Conservation (phyloP, 2,329 filamentous ascomycete genomes). For the Colletotrichum viniferum region DNA sequence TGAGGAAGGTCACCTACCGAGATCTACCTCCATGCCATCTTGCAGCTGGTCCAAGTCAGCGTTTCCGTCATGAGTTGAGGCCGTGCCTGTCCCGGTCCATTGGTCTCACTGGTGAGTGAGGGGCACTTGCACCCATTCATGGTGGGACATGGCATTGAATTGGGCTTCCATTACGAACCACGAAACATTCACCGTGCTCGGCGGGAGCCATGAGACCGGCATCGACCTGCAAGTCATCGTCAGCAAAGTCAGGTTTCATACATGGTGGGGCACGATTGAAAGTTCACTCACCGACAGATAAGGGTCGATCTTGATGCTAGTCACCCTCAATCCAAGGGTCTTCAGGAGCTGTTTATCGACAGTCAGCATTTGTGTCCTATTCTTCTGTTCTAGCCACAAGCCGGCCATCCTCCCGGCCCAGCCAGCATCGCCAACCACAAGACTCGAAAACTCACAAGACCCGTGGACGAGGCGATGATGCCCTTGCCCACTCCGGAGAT, state of each 20-base stretch:
- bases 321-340: slow-evolving; percentile 77
- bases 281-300: slow-evolving; percentile 43
- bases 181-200: slow-evolving; percentile 30
- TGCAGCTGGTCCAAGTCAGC: slow-evolving; percentile 15
- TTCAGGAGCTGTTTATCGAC: slow-evolving; percentile 69
- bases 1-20: slow-evolving; percentile 16
- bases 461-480: slow-evolving; percentile 68
- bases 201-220: slow-evolving; percentile 30
- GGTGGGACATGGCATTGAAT: neutral
- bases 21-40: slow-evolving; percentile 23
- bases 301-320: slow-evolving; percentile 54
- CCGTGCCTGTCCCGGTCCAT: neutral
- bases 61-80: neutral
- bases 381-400: neutral
- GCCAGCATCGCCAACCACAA: neutral
- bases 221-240: slow-evolving; percentile 14
- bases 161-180: slow-evolving; percentile 12
- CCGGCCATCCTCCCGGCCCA: neutral
- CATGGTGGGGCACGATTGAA: neutral
- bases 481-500: slow-evolving; percentile 67
- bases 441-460: slow-evolving; percentile 45
- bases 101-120: neutral
- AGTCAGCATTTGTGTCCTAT: neutral
- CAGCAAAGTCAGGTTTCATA: neutral
- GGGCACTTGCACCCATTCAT: neutral